Evolutionary conservation across 768 basidiomycete genomes (phyloP).

Genomic region (Boletus rufocinnamomeus): DNA sequence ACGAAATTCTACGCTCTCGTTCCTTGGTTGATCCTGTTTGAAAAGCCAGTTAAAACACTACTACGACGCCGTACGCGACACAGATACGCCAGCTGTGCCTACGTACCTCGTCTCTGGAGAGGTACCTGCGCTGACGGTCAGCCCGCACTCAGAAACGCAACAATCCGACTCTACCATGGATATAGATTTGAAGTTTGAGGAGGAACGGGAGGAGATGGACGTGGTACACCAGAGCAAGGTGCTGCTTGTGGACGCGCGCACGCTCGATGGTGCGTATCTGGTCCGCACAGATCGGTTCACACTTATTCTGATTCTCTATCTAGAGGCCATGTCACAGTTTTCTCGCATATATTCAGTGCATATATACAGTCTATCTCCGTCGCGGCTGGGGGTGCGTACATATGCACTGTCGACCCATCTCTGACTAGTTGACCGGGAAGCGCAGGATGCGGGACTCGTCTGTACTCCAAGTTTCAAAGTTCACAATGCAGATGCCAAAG

Average conservation of each 20-base stretch:
- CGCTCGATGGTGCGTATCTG: conserved; percentile 57
- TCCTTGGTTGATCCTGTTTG: background rate
- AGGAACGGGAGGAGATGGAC: conserved; percentile 41
- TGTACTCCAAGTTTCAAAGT: conserved; percentile 38
- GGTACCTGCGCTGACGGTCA: conserved; percentile 26
- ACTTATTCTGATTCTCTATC: background rate
- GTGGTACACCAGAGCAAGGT: conserved; percentile 49
- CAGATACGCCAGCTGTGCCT: conserved; percentile 42
- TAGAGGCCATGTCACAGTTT: conserved; percentile 59
- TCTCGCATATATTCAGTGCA: conserved; percentile 54
- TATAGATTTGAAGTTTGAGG: conserved; percentile 45
- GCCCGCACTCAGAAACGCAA: background rate
- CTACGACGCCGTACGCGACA: conserved; percentile 45
- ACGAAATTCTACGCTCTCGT: background rate
- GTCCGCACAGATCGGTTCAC: background rate
- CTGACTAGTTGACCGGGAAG: background rate
- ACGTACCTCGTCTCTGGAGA: conserved; percentile 74
- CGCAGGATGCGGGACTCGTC: conserved; percentile 49
- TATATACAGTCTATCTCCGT: conserved; percentile 73
- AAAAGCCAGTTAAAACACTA: conserved; percentile 65
- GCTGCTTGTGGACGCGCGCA: conserved; percentile 61
- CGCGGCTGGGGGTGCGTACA: conserved; percentile 48
- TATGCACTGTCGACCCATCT: background rate
- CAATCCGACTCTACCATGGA: conserved; percentile 23
- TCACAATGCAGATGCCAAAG: conserved; percentile 34